Percentiles rank a stretch among this genome's conserved stretches.
These are phyloP conservation scores for Pholiota molesta DNA, from an alignment of 768 basidiomycete genomes.

Conservation along the genomic window DNA sequence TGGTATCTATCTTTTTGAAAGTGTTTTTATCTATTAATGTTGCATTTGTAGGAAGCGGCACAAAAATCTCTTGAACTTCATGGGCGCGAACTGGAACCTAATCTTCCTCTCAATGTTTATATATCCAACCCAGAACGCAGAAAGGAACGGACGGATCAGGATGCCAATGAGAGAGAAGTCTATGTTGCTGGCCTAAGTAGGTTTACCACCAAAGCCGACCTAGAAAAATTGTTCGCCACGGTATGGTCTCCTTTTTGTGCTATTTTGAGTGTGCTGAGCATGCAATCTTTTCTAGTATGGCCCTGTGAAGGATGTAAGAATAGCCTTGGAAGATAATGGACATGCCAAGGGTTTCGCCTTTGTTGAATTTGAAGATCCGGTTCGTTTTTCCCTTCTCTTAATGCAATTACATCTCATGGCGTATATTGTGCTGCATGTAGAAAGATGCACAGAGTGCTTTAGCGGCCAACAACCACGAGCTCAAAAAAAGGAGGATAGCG, in stretches of 20 bases:
- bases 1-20: constrained; percentile 28
- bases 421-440: constrained; percentile 38
- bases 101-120: constrained; percentile 70
- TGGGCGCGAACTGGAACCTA: constrained; percentile 72
- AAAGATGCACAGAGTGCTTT: constrained; percentile 72
- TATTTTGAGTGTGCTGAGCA: neutral
- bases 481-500: constrained; percentile 88
- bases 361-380: constrained; percentile 87
- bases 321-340: constrained; percentile 73
- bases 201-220: constrained; percentile 75
- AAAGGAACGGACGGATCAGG: constrained; percentile 88
- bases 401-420: neutral
- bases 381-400: constrained; percentile 26
- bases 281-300: constrained; percentile 63
- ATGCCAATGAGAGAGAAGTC: constrained; percentile 81
- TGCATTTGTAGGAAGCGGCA: constrained; percentile 55
- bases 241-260: constrained; percentile 43
- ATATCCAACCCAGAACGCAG: constrained; percentile 91
- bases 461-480: constrained; percentile 81
- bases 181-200: constrained; percentile 88
- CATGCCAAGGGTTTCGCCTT: constrained; percentile 88
- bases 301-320: constrained; percentile 75
- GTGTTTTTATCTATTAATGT: neutral
- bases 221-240: constrained; percentile 76
- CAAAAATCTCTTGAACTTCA: constrained; percentile 80